phyloP scores from a whole-genome alignment of 2,329 filamentous ascomycete species.

The Epichloe sp. region DNA sequence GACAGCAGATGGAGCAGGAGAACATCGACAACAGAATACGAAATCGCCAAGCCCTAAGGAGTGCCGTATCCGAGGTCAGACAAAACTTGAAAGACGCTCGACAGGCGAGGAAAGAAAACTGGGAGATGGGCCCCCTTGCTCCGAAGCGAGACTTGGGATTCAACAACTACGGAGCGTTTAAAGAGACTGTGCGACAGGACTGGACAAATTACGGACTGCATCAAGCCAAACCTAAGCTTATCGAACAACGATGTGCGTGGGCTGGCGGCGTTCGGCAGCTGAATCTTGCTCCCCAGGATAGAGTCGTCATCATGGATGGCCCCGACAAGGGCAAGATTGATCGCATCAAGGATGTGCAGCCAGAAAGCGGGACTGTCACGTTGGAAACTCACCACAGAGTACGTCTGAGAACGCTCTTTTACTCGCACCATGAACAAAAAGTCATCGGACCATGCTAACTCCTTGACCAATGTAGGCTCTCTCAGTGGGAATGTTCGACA shows the following conservation, averaged over 20 bases:
- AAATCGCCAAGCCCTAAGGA: conserved; percentile 18
- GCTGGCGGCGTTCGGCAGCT: conserved; percentile 42
- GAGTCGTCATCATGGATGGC: conserved; percentile 70
- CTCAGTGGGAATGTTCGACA: conserved; percentile 17
- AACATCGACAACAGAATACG: conserved; percentile 16
- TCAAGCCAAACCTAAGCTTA: conserved; percentile 19
- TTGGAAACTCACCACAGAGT: conserved; percentile 54
- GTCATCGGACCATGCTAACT: not conserved
- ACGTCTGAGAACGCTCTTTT: conserved; percentile 16
- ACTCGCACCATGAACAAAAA: not conserved
- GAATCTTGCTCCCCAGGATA: conserved; percentile 55
- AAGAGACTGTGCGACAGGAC: conserved; percentile 23
- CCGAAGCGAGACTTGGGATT: conserved; percentile 61
- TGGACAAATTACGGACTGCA: conserved; percentile 20
- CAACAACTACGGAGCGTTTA: conserved; percentile 45
- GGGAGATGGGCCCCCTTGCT: conserved; percentile 61
- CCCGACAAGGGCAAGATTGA: conserved; percentile 76
- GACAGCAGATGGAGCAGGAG: conserved; percentile 24
- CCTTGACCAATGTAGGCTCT: conserved; percentile 13
- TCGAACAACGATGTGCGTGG: conserved; percentile 36
- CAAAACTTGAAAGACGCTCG: conserved; percentile 27
- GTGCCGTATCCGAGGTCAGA: conserved; percentile 20
- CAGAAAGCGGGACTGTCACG: conserved; percentile 41
- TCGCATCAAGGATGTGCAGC: conserved; percentile 45
- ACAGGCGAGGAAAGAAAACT: conserved; percentile 56